Base-by-base conservation (phyloP, 768 basidiomycete species). In the Auricularia sp. region DNA sequence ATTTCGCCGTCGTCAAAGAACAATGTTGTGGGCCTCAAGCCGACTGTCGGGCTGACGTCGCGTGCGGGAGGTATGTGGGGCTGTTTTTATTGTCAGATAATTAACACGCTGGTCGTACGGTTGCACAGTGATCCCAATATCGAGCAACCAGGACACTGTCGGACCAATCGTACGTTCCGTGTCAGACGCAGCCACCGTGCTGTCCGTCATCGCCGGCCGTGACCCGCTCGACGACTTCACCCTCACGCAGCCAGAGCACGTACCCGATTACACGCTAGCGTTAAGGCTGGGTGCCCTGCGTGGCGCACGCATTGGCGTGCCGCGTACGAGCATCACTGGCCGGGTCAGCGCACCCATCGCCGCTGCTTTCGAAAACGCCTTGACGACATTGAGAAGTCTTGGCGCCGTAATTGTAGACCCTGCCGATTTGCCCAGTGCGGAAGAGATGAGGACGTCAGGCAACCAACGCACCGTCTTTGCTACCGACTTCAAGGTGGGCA, bases 391-490 rank as follows among this genome's bases (percentile, higher is more conserved):
- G 21, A 69, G 73, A 1, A 65, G 66, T 2, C 73, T 81, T 3
- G 82, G 81, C 18, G 81, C 81, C 5, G 75, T 80, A 1, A 75
- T 89, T 3, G 77, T 88, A 6, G 86, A 89, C 69, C 84, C 85
- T 0, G 83, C 85, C 1, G 83, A 87, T 65, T 73, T 88, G 3
- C 68, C 44, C 64, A 77, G 79, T 0, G 67, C 70, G 0, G 75
- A 75, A 13, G 80, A 76, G 62, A 70, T 71, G 7, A n/a, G 11
- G 29, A 45, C 16, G 39, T 36, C 37, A 14, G 34, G 62, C 21
- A 39, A 34, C 35, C 10, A 63, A 11, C 8, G 24, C 34, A 51
- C 21, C 63, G 21, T 64, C 34, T 45, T 64, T 54, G 14, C 29
- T 45, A 51, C 47, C 5, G 47, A 51, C 21, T 51, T 51, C 47